These are phyloP conservation scores for Erodium trifolium DNA, from an alignment of 441 rosid genomes.

Conservation along the genomic window DNA sequence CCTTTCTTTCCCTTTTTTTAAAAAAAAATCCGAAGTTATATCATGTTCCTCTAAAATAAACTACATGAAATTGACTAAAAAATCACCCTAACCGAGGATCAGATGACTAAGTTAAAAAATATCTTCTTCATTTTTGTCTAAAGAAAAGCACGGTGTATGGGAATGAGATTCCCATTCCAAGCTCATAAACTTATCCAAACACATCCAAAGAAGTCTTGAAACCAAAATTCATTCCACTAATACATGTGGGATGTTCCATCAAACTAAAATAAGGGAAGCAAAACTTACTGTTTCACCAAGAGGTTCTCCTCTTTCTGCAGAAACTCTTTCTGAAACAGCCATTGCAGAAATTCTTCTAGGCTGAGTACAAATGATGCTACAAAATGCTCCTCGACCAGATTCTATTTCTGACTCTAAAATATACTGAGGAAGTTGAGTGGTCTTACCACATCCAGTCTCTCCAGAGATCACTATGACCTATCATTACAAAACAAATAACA, in stretches of 20 bases:
- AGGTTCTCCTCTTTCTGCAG: conserved; percentile 93
- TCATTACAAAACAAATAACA: conserved; percentile 14
- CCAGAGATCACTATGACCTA: conserved; percentile 96
- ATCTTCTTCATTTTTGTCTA: neutral
- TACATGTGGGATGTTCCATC: conserved; percentile 9
- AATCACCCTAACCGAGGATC: neutral
- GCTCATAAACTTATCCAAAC: neutral
- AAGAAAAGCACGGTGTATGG: neutral
- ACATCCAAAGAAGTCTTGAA: conserved; percentile 25
- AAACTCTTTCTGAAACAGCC: conserved; percentile 96
- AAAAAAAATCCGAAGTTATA: neutral
- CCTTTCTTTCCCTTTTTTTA: neutral
- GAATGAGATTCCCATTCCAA: neutral
- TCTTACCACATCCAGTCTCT: conserved; percentile 99
- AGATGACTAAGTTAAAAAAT: neutral
- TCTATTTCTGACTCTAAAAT: conserved; percentile 94
- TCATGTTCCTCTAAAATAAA: neutral
- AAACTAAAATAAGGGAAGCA: conserved; percentile 20
- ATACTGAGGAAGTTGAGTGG: conserved; percentile 97
- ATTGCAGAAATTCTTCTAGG: conserved; percentile 98
- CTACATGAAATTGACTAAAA: neutral
- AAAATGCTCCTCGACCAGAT: conserved; percentile 96
- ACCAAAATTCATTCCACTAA: conserved; percentile 6
- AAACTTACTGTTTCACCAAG: conserved; percentile 88
- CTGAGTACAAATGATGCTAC: conserved; percentile 93